phyloP scores from a whole-genome alignment of 1,284 basidiomycete species.

The Gymnopus androsaceus region DNA sequence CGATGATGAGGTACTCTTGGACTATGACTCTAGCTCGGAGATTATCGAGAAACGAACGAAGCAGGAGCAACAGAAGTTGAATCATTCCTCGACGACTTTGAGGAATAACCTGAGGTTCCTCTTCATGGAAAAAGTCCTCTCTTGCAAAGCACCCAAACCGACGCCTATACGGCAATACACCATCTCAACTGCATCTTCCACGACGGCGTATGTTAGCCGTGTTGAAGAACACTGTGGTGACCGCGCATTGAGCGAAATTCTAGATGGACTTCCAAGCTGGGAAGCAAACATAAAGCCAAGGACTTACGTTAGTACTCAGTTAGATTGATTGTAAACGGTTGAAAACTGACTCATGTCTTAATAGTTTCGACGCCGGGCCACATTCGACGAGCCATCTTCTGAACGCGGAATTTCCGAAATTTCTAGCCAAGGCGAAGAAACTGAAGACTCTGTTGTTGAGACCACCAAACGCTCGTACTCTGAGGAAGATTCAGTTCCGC shows the following conservation, averaged over 20 bases:
- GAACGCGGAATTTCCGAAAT: neutral
- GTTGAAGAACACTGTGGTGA: neutral
- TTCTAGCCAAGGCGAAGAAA: neutral
- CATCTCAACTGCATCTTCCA: neutral
- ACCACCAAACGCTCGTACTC: neutral
- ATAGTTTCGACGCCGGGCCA: neutral
- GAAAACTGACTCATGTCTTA: neutral
- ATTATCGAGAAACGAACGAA: neutral
- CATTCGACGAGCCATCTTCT: neutral
- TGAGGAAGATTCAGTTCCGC: neutral
- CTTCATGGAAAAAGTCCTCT: neutral
- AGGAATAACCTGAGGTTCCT: constrained; percentile 4
- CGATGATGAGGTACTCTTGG: neutral
- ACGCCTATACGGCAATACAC: neutral
- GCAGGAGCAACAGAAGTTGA: neutral
- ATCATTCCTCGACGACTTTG: neutral
- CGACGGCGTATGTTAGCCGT: neutral
- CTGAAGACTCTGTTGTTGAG: neutral
- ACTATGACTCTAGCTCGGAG: constrained; percentile 2
- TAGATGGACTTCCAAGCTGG: neutral
- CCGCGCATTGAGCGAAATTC: neutral
- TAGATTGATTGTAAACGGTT: neutral
- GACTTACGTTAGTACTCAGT: constrained; percentile 2
- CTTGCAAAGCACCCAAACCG: neutral
- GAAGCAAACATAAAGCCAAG: neutral